Base-by-base conservation (phyloP, 306 rosid species). In the Sphenostylis stenocarpa region DNA sequence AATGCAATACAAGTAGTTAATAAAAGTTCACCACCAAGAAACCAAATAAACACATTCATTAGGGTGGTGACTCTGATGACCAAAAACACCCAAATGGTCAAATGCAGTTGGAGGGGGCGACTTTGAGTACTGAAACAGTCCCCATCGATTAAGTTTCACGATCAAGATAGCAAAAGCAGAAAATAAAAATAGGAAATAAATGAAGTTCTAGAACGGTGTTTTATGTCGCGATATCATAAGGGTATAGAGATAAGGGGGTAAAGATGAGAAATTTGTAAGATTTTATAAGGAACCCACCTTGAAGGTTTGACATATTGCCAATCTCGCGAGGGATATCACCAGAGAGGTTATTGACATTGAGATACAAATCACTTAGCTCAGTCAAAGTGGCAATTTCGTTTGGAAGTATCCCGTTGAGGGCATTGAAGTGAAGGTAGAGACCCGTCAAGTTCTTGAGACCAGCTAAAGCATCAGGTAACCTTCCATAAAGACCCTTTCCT, bases 401-500 rank as follows among this genome's bases (percentile, higher is more conserved):
- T 1, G 98, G 98, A 11, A 95, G 90, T 45, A 61, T 84, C 4
- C 98, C 98, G 29, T 72, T 81, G 65, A 95, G 78, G 68, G 74
- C 81, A 80, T 95, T 95, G 77, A 87, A 95, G 72, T 95, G 98
- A 75, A 95, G 66, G 68, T 87, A 95, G 73, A 95, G 84, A 70
- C 92, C 98, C 0, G 97, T 82, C 72, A 95, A 75, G 79, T 88
- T 85, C 78, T 88, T 87, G 47, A 95, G 92, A 73, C 58, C 81
- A 34, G 93, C 91, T 60, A 95, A 67, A 5, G 91, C 92, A 19
- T 90, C 79, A 33, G 98, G 90, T 34, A 93, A n/a, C 28, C 31
- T 56, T 19, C 98, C 98, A 6, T 87, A 84, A 17, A 93, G 95
- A 33, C 98, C 97, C 60, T 86, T 90, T 41, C 96, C 98, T 70